Conservation (phyloP, 2,329 filamentous ascomycete genomes). For the Phaeomoniella chlamydospora region DNA sequence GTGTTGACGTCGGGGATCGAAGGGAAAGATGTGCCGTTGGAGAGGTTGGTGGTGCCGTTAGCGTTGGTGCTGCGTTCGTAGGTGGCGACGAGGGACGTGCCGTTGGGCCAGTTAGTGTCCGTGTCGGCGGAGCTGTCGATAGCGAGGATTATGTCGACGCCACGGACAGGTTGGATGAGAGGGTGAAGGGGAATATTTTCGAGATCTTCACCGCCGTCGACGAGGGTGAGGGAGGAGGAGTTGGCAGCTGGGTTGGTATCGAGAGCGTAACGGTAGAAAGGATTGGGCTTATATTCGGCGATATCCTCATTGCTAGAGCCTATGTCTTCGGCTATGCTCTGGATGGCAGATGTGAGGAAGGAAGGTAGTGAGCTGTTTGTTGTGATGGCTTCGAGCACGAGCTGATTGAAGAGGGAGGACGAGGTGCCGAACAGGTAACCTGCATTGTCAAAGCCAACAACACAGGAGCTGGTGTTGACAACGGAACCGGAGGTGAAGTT, state of each 20-base stretch:
- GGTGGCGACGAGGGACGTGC: slow-evolving; percentile 57
- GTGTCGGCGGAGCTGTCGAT: slow-evolving; percentile 67
- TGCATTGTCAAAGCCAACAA: slow-evolving; percentile 68
- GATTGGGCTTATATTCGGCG: slow-evolving; percentile 60
- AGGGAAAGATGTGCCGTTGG: slow-evolving; percentile 59
- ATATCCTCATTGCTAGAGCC: slow-evolving; percentile 54
- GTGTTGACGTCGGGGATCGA: slow-evolving; percentile 59
- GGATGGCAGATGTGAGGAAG: slow-evolving; percentile 37
- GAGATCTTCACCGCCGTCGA: slow-evolving; percentile 64
- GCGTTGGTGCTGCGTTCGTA: slow-evolving; percentile 50
- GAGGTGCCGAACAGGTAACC: slow-evolving; percentile 80
- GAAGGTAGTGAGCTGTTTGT: slow-evolving; percentile 36
- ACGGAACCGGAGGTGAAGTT: slow-evolving; percentile 52
- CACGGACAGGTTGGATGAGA: slow-evolving; percentile 56
- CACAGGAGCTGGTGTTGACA: slow-evolving; percentile 42
- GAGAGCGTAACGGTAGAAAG: slow-evolving; percentile 54
- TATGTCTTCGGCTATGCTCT: slow-evolving; percentile 37
- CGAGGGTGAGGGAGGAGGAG: slow-evolving; percentile 46
- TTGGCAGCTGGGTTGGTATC: slow-evolving; percentile 42
- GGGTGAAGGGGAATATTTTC: slow-evolving; percentile 72
- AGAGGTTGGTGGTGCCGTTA: slow-evolving; percentile 27
- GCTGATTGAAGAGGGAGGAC: slow-evolving; percentile 69
- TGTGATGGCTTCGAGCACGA: slow-evolving; percentile 45
- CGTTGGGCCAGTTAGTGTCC: slow-evolving; percentile 57
- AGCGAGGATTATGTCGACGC: slow-evolving; percentile 69